Percentiles rank a stretch among this genome's conserved stretches.
Evolutionary conservation across 208 protist species (phyloP).

Genomic region (Leishmania martiniquensis): DNA sequence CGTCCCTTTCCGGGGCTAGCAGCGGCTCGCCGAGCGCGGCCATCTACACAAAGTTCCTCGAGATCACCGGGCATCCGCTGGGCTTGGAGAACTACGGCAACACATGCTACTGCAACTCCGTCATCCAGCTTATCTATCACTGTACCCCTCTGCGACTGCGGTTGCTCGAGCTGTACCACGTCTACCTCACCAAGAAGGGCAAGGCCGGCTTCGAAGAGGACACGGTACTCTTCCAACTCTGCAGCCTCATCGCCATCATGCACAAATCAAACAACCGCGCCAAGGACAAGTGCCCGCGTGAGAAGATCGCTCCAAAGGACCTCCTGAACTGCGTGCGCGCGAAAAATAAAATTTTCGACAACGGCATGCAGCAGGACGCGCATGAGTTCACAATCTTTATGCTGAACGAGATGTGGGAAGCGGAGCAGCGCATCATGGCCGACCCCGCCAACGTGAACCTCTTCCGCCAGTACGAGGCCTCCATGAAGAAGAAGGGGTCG

Average conservation of each 20-base stretch:
- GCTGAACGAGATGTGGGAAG: slow-evolving; percentile 86
- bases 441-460: slow-evolving; percentile 62
- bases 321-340: slow-evolving; percentile 57
- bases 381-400: slow-evolving; percentile 92
- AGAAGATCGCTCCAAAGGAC: slow-evolving; percentile 43
- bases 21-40: slow-evolving; percentile 9
- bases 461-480: slow-evolving; percentile 43
- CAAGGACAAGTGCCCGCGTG: slow-evolving; percentile 38
- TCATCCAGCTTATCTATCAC: slow-evolving; percentile 92
- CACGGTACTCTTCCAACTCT: slow-evolving; percentile 67
- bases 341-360: slow-evolving; percentile 74
- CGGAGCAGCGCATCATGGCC: slow-evolving; percentile 71
- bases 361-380: slow-evolving; percentile 88
- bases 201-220: slow-evolving; percentile 61
- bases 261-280: slow-evolving; percentile 82
- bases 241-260: slow-evolving; percentile 79
- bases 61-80: slow-evolving; percentile 74
- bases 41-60: slow-evolving; percentile 70
- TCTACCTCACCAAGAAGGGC: slow-evolving; percentile 57
- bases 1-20: neutral
- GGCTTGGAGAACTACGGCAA: slow-evolving; percentile 93
- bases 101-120: slow-evolving; percentile 92
- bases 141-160: slow-evolving; percentile 84
- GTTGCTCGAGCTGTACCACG: slow-evolving; percentile 74
- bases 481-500: slow-evolving; percentile 43